A percentile compares a stretch with the other conserved stretches of the same genome.
Evolutionary conservation across 495 filamentous ascomycete genomes (phyloP).

Genomic region (Hypoxylon cercidicola): DNA sequence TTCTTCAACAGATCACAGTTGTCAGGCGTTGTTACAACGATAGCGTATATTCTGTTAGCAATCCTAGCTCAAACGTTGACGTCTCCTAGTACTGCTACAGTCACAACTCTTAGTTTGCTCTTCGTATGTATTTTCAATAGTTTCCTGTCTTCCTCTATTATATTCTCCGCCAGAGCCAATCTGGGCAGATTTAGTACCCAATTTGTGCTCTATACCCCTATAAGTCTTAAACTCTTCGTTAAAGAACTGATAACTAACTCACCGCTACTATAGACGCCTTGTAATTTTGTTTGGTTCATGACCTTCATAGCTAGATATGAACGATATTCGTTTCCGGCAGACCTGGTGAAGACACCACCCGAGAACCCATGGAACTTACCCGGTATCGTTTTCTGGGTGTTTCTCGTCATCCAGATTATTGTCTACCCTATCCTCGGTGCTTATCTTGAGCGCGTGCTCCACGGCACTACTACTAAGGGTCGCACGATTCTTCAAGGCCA

Average conservation of each 20-base stretch:
- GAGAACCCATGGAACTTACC: constrained; percentile 69
- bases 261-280: constrained; percentile 59
- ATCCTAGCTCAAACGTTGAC: constrained; percentile 74
- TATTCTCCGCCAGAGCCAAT: not conserved
- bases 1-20: constrained; percentile 84
- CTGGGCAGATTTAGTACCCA: not conserved
- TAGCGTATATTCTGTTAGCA: constrained; percentile 72
- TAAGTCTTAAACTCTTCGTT: not conserved
- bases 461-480: constrained; percentile 74
- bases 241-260: constrained; percentile 12
- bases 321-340: constrained; percentile 60
- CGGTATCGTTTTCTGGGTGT: constrained; percentile 73
- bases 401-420: constrained; percentile 77
- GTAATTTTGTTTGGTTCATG: constrained; percentile 79
- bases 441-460: constrained; percentile 75
- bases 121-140: constrained; percentile 55
- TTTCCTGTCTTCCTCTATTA: not conserved
- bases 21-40: constrained; percentile 73
- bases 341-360: constrained; percentile 66
- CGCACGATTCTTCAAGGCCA: constrained; percentile 61
- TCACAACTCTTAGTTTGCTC: constrained; percentile 71
- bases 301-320: constrained; percentile 76
- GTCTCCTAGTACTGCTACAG: constrained; percentile 64
- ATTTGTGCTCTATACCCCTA: too few relatives aligned
- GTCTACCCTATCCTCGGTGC: constrained; percentile 76